Base-by-base conservation (phyloP, 2,329 filamentous ascomycete species). In the Bipolaris victoriae region DNA sequence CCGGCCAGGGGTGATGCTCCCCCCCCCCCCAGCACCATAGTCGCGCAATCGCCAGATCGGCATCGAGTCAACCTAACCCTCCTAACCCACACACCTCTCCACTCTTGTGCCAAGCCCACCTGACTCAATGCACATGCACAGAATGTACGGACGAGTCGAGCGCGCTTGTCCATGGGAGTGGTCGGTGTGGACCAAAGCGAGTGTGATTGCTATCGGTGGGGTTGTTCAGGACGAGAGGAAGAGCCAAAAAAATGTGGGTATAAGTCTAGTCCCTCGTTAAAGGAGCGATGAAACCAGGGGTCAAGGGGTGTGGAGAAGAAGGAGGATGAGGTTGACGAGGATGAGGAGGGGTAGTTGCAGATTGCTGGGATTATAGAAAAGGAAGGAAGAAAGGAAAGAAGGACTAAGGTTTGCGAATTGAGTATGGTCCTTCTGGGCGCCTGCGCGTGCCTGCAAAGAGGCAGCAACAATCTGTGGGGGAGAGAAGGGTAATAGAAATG, bases 211-310 rank as follows among this genome's bases (percentile, higher is more conserved):
- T 47, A 35, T 35, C 44, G 45, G 45, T 49, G 53, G 48, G 26
- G 26, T 29, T 29, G 9, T 29, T 29, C 26, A 29, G 26, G 26
- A 29, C 9, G 9, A 29, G 26, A 29, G 26, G 5, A 29, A 10
- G 7, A 29, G 26, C 26, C 3, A 10, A 4, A 29, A 29, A 29
- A 29, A 10, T 29, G 26, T 29, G 26, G 26, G 26, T 29, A 29
- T 10, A 29, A 3, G 7, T 1, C 9, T 10, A 10, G 52, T 49
- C 35, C 37, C 49, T 26, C 20, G 7, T 13, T 6, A 5, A 20
- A 40, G 52, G 48, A 46, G 26, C 44, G 33, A 35, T 47, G 41
- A 52, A 56, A 56, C 53, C 35, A 56, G 48, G 53, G 53, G 53
- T 41, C 48, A 56, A 20, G 48, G 41, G 16, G 44, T 33, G 26